Evolutionary conservation across 331 rosid genomes (phyloP).

Genomic region (Quercus lobata): DNA sequence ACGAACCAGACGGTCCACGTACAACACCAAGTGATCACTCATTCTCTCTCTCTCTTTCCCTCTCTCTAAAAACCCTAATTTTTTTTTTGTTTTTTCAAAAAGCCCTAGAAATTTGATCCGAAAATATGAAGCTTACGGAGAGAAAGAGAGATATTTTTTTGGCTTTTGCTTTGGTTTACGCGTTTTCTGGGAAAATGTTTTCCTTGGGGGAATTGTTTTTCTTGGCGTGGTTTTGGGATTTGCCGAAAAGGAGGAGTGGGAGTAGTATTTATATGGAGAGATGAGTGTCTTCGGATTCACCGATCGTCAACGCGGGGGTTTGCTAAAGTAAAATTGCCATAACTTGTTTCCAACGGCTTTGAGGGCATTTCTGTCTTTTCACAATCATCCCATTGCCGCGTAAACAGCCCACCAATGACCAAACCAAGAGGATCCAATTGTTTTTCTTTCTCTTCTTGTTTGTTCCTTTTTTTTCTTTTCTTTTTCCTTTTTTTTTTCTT

Average conservation of each 20-base stretch:
- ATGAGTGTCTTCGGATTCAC: neutral
- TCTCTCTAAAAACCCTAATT: slow-evolving; percentile 22
- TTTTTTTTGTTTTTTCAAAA: neutral
- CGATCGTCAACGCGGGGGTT: neutral
- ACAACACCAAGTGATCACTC: slow-evolving; percentile 83
- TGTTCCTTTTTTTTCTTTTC: no score
- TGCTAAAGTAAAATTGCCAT: neutral
- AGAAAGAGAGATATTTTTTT: slow-evolving; percentile 2
- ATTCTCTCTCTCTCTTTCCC: slow-evolving; percentile 22
- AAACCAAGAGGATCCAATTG: no score
- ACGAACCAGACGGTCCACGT: slow-evolving; percentile 58
- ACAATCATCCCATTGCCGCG: slow-evolving; percentile 26
- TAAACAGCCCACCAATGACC: slow-evolving; percentile 26
- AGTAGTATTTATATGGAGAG: neutral
- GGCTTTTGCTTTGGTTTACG: neutral
- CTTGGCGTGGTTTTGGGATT: neutral
- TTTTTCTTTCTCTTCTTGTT: no score
- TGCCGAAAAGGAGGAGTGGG: no score
- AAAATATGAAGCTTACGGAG: neutral
- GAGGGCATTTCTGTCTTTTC: slow-evolving; percentile 28
- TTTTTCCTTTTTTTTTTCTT: neutral
- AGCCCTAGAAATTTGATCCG: neutral
- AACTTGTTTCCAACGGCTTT: neutral
- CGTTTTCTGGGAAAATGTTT: slow-evolving; percentile 14
- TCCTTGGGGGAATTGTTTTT: neutral